A percentile compares a stretch with the other conserved stretches of the same genome.
phyloP scores from a whole-genome alignment of 2,329 filamentous ascomycete genomes.

The Aspergillus fischeri region DNA sequence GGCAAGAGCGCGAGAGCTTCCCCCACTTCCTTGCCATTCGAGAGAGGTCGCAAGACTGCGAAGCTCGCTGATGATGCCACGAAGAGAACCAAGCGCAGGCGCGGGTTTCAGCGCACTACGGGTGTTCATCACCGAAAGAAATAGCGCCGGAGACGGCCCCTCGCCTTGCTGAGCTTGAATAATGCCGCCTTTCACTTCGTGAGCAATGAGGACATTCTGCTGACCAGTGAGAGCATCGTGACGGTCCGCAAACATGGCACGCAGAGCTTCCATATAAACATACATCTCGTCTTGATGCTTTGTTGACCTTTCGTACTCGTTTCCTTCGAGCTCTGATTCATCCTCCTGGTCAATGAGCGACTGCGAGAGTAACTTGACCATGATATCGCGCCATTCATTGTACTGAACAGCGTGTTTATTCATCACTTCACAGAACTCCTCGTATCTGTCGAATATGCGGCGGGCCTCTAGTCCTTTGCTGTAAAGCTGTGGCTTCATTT shows the following conservation, averaged over 20 bases:
- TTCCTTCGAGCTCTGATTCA: constrained; percentile 70
- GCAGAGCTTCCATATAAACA: constrained; percentile 75
- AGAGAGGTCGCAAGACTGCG: constrained; percentile 60
- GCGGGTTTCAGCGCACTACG: constrained; percentile 44
- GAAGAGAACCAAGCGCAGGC: constrained; percentile 59
- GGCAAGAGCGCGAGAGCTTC: constrained; percentile 52
- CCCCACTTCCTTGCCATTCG: constrained; percentile 53
- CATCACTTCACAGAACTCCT: constrained; percentile 60
- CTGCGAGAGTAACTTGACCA: constrained; percentile 66
- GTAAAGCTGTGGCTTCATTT: constrained; percentile 50
- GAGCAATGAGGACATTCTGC: constrained; percentile 67
- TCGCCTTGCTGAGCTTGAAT: constrained; percentile 58
- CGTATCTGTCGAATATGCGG: constrained; percentile 61
- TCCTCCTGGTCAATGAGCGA: constrained; percentile 81
- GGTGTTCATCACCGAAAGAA: constrained; percentile 46
- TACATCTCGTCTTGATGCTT: constrained; percentile 85
- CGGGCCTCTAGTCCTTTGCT: constrained; percentile 69
- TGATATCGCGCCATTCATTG: constrained; percentile 68
- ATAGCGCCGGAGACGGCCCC: constrained; percentile 68
- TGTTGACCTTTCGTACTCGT: constrained; percentile 85
- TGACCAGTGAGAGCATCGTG: constrained; percentile 72
- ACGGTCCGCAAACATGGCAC: constrained; percentile 73
- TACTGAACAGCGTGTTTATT: constrained; percentile 69
- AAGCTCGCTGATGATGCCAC: constrained; percentile 65
- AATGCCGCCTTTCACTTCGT: constrained; percentile 65